Conservation (phyloP, 1,284 basidiomycete species). For the Cystobasidium pallidum region DNA sequence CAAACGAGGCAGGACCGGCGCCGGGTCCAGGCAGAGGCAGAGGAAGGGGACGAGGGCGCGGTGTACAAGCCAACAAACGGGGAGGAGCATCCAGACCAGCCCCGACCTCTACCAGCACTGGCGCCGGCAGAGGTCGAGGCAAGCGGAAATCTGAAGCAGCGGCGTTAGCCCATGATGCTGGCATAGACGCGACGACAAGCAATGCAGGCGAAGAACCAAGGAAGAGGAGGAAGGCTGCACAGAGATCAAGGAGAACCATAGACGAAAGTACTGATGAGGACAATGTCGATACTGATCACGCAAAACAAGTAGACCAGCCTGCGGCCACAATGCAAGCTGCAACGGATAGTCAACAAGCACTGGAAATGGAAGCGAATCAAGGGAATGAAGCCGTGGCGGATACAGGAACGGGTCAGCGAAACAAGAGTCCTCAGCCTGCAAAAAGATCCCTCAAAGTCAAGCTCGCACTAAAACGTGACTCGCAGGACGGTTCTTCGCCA, state of each 20-base stretch:
- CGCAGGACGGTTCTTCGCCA: neutral
- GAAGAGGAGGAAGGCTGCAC: conserved; percentile 16
- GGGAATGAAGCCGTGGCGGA: neutral
- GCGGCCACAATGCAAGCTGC: neutral
- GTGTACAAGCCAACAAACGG: conserved; percentile 2
- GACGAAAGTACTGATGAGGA: conserved; percentile 6
- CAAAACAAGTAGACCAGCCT: neutral
- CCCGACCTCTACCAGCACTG: neutral
- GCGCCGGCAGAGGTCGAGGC: conserved; percentile 10
- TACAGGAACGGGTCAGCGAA: neutral
- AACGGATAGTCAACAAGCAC: neutral
- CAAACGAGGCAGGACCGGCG: conserved; percentile 10
- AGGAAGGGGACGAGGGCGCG: conserved; percentile 18
- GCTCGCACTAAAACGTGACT: conserved; percentile 7
- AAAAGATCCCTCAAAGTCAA: conserved; percentile 12
- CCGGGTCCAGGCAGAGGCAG: neutral
- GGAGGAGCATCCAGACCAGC: neutral
- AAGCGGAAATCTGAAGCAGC: conserved; percentile 27
- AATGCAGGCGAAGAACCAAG: conserved; percentile 1
- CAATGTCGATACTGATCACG: neutral
- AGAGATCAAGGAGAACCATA: neutral
- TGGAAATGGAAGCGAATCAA: conserved; percentile 1
- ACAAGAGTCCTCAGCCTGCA: neutral
- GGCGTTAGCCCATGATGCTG: conserved; percentile 4
- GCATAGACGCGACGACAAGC: neutral